Percentiles rank a stretch among this genome's conserved stretches.
Conservation (phyloP, 768 basidiomycete genomes). For the Trametes villosa region DNA sequence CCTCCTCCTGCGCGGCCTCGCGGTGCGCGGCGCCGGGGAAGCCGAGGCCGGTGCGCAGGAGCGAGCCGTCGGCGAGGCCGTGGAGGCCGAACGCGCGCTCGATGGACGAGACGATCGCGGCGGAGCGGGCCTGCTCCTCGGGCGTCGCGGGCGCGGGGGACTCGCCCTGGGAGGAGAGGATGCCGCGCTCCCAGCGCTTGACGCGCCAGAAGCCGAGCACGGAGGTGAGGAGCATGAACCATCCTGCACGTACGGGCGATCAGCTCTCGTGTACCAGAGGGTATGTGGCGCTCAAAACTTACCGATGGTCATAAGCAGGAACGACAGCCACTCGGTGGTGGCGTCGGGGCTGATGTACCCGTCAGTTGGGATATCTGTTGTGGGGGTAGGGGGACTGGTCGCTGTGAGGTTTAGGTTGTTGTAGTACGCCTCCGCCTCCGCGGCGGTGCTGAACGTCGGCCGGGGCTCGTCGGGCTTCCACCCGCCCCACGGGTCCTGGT, state of each 20-base stretch:
- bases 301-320: constrained; percentile 91
- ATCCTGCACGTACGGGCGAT: constrained; percentile 46
- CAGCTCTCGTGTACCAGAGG: not conserved
- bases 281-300: constrained; percentile 24
- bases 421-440: constrained; percentile 52
- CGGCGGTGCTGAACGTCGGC: constrained; percentile 49
- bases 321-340: constrained; percentile 93
- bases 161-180: constrained; percentile 60
- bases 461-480: constrained; percentile 35
- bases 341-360: constrained; percentile 45
- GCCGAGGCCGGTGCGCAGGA: constrained; percentile 38
- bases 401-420: constrained; percentile 32
- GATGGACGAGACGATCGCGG: constrained; percentile 33
- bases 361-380: constrained; percentile 8
- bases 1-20: constrained; percentile 5
- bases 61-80: constrained; percentile 32
- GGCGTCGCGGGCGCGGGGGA: constrained; percentile 27
- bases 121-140: constrained; percentile 24
- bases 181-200: constrained; percentile 84
- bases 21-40: constrained; percentile 23
- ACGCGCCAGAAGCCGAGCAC: constrained; percentile 89
- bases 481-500: constrained; percentile 27
- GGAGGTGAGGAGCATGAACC: constrained; percentile 91
- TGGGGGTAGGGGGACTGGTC: constrained; percentile 7
- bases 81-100: constrained; percentile 35